Percentiles rank a stretch among this genome's conserved stretches.
Conservation (phyloP, 164 flowering plant species). For the Vitis cinerea region DNA sequence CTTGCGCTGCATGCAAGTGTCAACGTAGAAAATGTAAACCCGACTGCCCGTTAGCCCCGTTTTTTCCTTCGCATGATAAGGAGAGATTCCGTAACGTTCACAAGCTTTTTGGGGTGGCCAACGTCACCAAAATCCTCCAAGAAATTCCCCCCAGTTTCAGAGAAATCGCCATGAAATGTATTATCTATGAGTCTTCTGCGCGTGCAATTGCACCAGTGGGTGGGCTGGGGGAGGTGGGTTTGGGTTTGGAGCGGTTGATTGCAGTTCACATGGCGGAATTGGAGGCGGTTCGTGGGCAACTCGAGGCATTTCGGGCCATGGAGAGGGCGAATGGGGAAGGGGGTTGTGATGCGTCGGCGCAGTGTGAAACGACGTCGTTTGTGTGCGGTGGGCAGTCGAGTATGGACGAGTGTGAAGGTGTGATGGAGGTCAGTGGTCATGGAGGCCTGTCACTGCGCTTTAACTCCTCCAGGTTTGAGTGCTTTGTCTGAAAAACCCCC, state of each 20-base stretch:
- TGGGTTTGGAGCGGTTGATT: constrained; percentile 20
- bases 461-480: too few relatives aligned
- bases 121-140: constrained; percentile 41
- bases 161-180: constrained; percentile 37
- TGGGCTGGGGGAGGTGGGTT: constrained; percentile 33
- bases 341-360: too few relatives aligned
- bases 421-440: too few relatives aligned
- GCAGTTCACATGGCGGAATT: constrained; percentile 17
- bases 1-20: constrained; percentile 75
- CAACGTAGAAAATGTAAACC: constrained; percentile 53
- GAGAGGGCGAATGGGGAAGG: too few relatives aligned
- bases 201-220: constrained; percentile 46
- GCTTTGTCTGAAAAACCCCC: too few relatives aligned
- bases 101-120: constrained; percentile 12
- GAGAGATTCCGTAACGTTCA: constrained; percentile 53
- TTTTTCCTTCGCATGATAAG: constrained; percentile 48
- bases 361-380: too few relatives aligned
- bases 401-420: too few relatives aligned
- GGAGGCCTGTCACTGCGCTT: too few relatives aligned
- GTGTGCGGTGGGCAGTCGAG: too few relatives aligned
- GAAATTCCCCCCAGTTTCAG: constrained; percentile 13
- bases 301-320: too few relatives aligned
- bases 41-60: constrained; percentile 61
- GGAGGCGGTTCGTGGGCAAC: too few relatives aligned
- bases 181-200: constrained; percentile 35